Base-by-base conservation (phyloP, 345 rosid genomes). In the Odontarrhena argentea region DNA sequence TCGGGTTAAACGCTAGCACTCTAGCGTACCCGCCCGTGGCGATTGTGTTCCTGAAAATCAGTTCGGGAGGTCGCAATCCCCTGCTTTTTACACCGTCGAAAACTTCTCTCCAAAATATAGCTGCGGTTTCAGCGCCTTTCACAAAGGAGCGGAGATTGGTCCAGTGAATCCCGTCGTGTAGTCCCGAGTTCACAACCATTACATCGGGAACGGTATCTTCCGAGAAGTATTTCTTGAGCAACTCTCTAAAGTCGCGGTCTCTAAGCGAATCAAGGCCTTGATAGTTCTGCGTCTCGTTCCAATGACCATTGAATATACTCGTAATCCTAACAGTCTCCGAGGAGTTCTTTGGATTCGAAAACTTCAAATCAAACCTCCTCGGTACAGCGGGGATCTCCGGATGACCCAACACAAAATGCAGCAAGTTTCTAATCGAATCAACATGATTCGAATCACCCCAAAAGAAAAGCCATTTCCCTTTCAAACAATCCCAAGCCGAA, bases 381-480 rank as follows among this genome's bases (percentile, higher is more conserved):
- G 99, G 97, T 1, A 91, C 96, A 0, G 95, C 69, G 0, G 50
- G 73, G 25, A 94, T 76, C 22, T 80, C 79, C 7, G 96, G 87
- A 79, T 81, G 78, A 69, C 78, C 91, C 51, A 94, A 73, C 10
- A 94, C 77, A 59, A 94, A 88, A 69, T 85, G 87, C 55, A 94
- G 79, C 88, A 84, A 78, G 82, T 88, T 94, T 65, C 97, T 77
- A 7, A 94, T 88, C 0, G 97, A 84, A 63, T 94, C 99, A 0
- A 94, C 99, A 13, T 94, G 97, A 76, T 94, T 94, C 0, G 97
- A 91, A 69, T 94, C 99, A 1, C 99, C 99, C 97, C 96, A 88
- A 69, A 91, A 94, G 95, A 94, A 94, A 61, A 94, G 77, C 99
- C 97, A 94, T 43, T 89, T 63, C 69, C 49, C 59, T 60, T 84